Percentiles rank a stretch among this genome's conserved stretches.
phyloP scores from a whole-genome alignment of 768 basidiomycete genomes.

The Obba rivulosa region DNA sequence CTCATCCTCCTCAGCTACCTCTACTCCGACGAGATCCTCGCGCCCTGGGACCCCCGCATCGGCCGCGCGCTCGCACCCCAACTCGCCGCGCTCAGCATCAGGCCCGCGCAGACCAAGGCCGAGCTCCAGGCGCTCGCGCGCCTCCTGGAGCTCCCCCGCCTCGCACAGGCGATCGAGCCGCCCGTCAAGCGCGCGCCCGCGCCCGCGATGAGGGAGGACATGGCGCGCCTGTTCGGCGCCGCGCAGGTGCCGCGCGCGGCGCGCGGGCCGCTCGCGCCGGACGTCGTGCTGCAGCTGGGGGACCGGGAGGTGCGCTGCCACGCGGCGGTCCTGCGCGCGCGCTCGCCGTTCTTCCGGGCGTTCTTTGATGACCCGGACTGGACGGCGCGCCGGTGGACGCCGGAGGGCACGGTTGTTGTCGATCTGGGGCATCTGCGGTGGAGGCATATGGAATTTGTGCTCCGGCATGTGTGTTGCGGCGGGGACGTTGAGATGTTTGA shows the following conservation, averaged over 20 bases:
- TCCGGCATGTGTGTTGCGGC: conserved; percentile 76
- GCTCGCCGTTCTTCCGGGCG: conserved; percentile 77
- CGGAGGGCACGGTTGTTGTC: conserved; percentile 51
- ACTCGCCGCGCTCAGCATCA: conserved; percentile 35
- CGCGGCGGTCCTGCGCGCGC: conserved; percentile 72
- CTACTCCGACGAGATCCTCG: conserved; percentile 81
- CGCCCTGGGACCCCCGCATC: conserved; percentile 80
- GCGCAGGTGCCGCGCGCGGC: conserved; percentile 19
- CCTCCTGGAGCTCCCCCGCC: conserved; percentile 49
- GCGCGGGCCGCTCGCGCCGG: conserved; percentile 38
- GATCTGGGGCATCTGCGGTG: conserved; percentile 69
- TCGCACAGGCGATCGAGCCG: conserved; percentile 52
- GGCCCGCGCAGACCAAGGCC: conserved; percentile 44
- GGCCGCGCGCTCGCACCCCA: conserved; percentile 35
- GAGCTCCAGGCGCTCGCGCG: conserved; percentile 60
- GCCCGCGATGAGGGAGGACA: conserved; percentile 44
- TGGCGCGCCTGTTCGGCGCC: conserved; percentile 43
- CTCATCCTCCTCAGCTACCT: conserved; percentile 79
- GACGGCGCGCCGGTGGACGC: conserved; percentile 56
- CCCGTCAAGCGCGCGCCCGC: conserved; percentile 51
- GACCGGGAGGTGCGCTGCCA: conserved; percentile 66
- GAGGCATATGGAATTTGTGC: conserved; percentile 69
- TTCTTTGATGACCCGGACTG: conserved; percentile 84
- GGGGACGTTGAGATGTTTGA: conserved; percentile 64
- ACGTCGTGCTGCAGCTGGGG: conserved; percentile 66